These are phyloP conservation scores for Nicotiana sylvestris DNA, from an alignment of 257 asterid species.

Conservation along the genomic window DNA sequence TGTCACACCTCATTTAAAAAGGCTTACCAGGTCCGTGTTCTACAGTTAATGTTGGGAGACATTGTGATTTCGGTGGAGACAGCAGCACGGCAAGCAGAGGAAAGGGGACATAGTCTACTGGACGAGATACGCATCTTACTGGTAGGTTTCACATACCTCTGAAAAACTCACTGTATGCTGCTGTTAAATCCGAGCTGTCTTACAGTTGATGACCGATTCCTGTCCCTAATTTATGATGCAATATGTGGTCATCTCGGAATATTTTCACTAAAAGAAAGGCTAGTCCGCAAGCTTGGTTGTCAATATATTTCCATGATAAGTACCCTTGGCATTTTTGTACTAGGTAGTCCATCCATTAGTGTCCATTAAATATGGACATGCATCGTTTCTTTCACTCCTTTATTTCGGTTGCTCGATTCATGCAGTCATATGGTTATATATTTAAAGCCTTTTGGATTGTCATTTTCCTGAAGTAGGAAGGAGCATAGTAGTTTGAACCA, in stretches of 20 bases:
- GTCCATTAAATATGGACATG: slow-evolving; percentile 2
- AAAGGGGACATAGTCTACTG: slow-evolving; percentile 83
- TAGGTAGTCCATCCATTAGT: neutral
- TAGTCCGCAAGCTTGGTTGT: neutral
- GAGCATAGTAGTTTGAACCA: neutral
- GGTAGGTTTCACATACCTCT: slow-evolving; percentile 46
- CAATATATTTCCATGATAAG: neutral
- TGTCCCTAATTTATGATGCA: neutral
- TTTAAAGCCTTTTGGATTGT: neutral
- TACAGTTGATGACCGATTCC: neutral
- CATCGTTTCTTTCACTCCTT: neutral
- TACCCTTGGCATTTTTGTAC: neutral
- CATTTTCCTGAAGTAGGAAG: neutral
- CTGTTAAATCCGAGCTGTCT: neutral
- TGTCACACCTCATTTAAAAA: slow-evolving; percentile 14
- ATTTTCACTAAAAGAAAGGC: neutral
- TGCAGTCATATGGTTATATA: neutral
- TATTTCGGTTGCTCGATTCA: neutral
- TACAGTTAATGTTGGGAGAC: slow-evolving; percentile 96
- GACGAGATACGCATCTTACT: slow-evolving; percentile 92
- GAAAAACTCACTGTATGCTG: neutral
- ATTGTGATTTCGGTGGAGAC: slow-evolving; percentile 94
- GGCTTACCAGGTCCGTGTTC: slow-evolving; percentile 24
- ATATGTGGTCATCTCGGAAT: neutral
- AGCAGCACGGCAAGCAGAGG: slow-evolving; percentile 93